Evolutionary conservation across 1,284 basidiomycete genomes (phyloP).

Genomic region (Microbotryum saponariae): DNA sequence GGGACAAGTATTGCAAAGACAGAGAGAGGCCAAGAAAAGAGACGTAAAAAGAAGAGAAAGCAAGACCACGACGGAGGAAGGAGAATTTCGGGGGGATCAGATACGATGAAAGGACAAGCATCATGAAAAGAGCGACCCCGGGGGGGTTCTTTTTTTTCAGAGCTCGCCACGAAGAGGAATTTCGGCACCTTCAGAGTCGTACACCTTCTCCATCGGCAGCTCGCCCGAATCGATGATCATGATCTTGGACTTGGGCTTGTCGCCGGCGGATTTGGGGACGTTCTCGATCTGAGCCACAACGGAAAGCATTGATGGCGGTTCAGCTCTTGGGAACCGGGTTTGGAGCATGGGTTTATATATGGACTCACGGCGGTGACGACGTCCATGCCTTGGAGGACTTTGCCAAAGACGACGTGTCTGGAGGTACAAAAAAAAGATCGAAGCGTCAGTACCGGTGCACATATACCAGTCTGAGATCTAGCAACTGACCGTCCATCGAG

Average conservation of each 20-base stretch:
- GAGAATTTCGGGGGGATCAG: too few relatives aligned
- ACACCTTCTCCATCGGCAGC: constrained; percentile 56
- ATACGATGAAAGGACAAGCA: background rate
- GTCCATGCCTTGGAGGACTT: constrained; percentile 83
- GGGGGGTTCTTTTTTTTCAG: constrained; percentile 56
- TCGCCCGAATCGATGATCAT: constrained; percentile 67
- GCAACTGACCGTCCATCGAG: constrained; percentile 36
- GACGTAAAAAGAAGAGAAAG: too few relatives aligned
- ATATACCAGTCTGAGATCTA: too few relatives aligned
- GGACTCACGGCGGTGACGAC: constrained; percentile 66
- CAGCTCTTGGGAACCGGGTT: background rate
- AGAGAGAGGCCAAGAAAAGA: too few relatives aligned
- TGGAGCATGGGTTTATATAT: constrained; percentile 9
- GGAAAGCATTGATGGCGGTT: background rate
- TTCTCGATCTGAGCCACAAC: constrained; percentile 48
- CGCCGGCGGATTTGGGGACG: constrained; percentile 56
- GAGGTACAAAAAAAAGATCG: too few relatives aligned
- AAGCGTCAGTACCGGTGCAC: too few relatives aligned
- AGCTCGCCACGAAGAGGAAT: constrained; percentile 88
- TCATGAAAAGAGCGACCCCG: constrained; percentile 1
- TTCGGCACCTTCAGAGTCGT: constrained; percentile 66
- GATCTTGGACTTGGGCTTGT: constrained; percentile 65
- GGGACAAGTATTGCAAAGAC: too few relatives aligned
- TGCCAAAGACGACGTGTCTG: constrained; percentile 68
- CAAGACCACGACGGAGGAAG: too few relatives aligned